Evolutionary conservation across 2,329 filamentous ascomycete species (phyloP).

Genomic region (Davidsoniella virescens): DNA sequence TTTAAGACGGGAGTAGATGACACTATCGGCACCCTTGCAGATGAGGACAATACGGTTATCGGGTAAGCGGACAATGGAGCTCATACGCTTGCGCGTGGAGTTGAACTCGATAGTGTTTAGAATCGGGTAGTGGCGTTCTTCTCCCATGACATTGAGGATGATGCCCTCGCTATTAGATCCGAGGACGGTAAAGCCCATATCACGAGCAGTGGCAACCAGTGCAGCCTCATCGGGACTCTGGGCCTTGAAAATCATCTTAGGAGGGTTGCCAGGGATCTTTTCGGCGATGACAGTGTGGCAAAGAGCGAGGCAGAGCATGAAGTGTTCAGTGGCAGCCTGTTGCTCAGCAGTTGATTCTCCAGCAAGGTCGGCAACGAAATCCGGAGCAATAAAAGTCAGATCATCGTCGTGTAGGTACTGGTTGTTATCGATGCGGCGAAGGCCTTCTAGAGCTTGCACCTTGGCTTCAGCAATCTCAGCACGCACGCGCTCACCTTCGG

Average conservation of each 20-base stretch:
- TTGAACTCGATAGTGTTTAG: slow-evolving; percentile 97
- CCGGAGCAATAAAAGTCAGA: slow-evolving; percentile 79
- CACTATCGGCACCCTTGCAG: slow-evolving; percentile 94
- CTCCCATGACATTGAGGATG: slow-evolving; percentile 69
- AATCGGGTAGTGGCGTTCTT: slow-evolving; percentile 70
- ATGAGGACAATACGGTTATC: slow-evolving; percentile 78
- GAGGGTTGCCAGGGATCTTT: slow-evolving; percentile 72
- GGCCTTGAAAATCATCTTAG: slow-evolving; percentile 86
- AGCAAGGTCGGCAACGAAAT: slow-evolving; percentile 69
- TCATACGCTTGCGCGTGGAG: slow-evolving; percentile 88
- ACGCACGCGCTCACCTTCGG: slow-evolving; percentile 54
- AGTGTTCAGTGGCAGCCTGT: slow-evolving; percentile 61
- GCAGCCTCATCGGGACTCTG: slow-evolving; percentile 95
- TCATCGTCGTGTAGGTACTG: slow-evolving; percentile 82
- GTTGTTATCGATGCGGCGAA: slow-evolving; percentile 71
- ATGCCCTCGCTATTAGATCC: slow-evolving; percentile 67
- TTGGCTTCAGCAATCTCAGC: slow-evolving; percentile 69
- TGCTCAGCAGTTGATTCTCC: slow-evolving; percentile 66
- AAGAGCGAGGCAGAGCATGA: slow-evolving; percentile 90
- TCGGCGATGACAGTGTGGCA: slow-evolving; percentile 95
- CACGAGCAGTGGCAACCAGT: slow-evolving; percentile 80
- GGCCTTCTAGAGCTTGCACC: slow-evolving; percentile 49
- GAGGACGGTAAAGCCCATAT: slow-evolving; percentile 87
- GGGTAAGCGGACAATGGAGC: slow-evolving; percentile 88
- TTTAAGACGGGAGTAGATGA: slow-evolving; percentile 85